Evolutionary conservation across 208 protist genomes (phyloP), one percentile per base, ranked within the genome.

Genomic region (Lotmaria passim): DNA sequence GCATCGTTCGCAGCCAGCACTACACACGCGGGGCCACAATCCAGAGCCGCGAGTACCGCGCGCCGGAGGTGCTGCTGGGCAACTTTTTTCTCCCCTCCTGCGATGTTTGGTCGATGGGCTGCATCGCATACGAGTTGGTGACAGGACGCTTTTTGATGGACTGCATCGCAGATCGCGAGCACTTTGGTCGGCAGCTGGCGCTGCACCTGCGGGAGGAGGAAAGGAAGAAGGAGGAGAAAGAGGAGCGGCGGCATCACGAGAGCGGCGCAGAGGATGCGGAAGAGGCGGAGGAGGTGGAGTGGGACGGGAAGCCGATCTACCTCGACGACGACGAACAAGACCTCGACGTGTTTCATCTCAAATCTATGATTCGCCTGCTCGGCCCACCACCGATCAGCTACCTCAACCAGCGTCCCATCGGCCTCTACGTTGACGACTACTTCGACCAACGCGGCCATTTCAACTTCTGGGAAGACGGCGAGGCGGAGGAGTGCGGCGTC

Each of bases 31-130:
- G 80, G 8, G 64, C 64, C 46, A 61, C 70, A 23, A 55, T 93
- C n/a, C 90, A 93, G 56, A 91, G 84, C 31, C 79, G 90, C 26
- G 82, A 94, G 69, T 95, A 95, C 73, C 87, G 90, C 48, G 51
- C 83, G 0, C 90, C 88, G 7, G 90, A 95, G 69, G 78, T 91
- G 15, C 70, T 95, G 47, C 81, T 95, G 12, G 89, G 89, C 28
- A 57, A 84, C 33, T 75, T 91, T 24, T 79, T 80, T 57, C 63
- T 78, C 39, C 73, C 82, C 28, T 78, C 81, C 15, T 79, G 87
- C 26, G 90, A 95, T 63, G 64, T 95, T 21, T 95, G 90, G 90
- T 90, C 82, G 5, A 34, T 95, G 0, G 90, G 77, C 21, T 95
- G 90, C 72, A 79, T 91, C 44, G 83, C 89, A 10, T 95, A 89